phyloP scores from a whole-genome alignment of 2,329 filamentous ascomycete genomes.

The Cercospora sp. region DNA sequence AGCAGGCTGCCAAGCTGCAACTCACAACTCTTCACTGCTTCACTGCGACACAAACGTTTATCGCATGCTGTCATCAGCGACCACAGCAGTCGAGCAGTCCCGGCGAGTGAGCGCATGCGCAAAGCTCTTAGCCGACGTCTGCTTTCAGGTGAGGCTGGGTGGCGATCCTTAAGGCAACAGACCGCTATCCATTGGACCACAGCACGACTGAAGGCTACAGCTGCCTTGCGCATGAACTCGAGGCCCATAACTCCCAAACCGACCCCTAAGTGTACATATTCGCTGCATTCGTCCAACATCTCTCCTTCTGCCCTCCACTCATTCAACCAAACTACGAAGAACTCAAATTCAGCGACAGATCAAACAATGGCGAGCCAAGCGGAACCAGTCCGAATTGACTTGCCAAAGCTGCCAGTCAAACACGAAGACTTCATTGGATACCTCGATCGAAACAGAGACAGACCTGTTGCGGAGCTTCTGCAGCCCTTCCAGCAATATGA shows the following conservation, averaged over 20 bases:
- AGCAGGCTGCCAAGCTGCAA: background rate
- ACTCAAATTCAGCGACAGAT: constrained; percentile 3
- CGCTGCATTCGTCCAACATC: background rate
- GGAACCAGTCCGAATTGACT: constrained; percentile 19
- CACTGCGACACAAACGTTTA: background rate
- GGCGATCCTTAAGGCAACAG: background rate
- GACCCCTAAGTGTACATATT: background rate
- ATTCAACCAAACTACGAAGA: background rate
- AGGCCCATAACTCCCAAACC: background rate
- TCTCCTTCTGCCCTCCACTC: background rate
- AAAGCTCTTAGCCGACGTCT: background rate
- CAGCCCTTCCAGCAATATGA: constrained; percentile 69
- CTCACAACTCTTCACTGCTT: background rate
- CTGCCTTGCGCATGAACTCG: background rate
- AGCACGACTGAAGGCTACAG: background rate
- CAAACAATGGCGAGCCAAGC: constrained; percentile 19
- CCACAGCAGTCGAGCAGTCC: background rate
- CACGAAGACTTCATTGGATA: constrained; percentile 52
- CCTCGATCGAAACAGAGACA: constrained; percentile 56
- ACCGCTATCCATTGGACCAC: background rate
- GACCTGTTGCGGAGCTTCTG: constrained; percentile 59
- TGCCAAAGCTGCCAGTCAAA: constrained; percentile 42
- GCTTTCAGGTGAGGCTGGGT: background rate
- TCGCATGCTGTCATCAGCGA: background rate
- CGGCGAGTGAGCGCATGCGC: background rate